phyloP scores from a whole-genome alignment of 2,329 filamentous ascomycete genomes.

The Claviceps sp. region DNA sequence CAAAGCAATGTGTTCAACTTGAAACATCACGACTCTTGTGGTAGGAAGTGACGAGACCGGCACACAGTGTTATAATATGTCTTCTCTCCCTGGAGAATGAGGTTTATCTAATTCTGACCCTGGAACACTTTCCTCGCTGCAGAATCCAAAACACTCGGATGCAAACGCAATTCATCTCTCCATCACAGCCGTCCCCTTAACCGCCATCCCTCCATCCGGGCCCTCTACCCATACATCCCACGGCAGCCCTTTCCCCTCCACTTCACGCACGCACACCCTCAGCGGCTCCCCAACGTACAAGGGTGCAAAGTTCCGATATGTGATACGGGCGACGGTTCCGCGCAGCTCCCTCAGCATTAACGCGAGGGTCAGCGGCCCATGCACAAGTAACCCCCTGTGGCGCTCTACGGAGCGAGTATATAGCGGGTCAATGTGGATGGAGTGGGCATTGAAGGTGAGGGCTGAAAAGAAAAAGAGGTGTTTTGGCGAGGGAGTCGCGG shows the following conservation, averaged over 20 bases:
- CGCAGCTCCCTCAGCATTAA: constrained; percentile 58
- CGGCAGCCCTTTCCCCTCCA: constrained; percentile 18
- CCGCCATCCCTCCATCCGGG: constrained; percentile 45
- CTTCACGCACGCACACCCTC: constrained; percentile 49
- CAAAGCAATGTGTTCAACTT: too few relatives aligned
- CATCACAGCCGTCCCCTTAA: constrained; percentile 37
- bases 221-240: constrained; percentile 57
- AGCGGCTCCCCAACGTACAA: constrained; percentile 63
- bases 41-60: too few relatives aligned
- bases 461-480: constrained; percentile 86
- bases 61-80: too few relatives aligned
- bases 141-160: too few relatives aligned
- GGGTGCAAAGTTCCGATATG: constrained; percentile 73
- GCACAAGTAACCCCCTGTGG: constrained; percentile 63
- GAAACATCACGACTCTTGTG: too few relatives aligned
- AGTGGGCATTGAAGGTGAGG: constrained; percentile 83
- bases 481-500: constrained; percentile 50
- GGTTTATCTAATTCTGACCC: too few relatives aligned
- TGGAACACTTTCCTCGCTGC: too few relatives aligned
- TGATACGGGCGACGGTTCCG: constrained; percentile 38
- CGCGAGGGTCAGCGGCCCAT: constrained; percentile 70
- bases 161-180: not conserved
- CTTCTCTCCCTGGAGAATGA: too few relatives aligned
- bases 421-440: constrained; percentile 68
- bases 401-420: constrained; percentile 63